These are phyloP conservation scores for Tilletia caries DNA, from an alignment of 1,284 basidiomycete genomes.

Conservation along the genomic window DNA sequence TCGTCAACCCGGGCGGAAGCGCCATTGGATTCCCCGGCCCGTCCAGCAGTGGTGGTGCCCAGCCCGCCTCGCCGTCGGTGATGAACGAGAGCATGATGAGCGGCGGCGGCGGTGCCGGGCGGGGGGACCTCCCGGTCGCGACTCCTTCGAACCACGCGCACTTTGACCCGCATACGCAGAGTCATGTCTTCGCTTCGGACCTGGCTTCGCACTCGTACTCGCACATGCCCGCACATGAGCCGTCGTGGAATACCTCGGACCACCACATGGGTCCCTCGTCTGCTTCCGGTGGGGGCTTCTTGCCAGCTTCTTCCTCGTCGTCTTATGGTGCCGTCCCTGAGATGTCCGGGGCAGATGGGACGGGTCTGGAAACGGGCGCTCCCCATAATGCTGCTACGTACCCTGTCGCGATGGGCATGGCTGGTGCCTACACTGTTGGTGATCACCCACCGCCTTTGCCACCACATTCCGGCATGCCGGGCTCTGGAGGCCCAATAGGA, in stretches of 20 bases:
- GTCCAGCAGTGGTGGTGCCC: background rate
- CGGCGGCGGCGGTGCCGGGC: background rate
- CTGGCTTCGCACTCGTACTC: background rate
- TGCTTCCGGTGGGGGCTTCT: no score
- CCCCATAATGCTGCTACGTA: no score
- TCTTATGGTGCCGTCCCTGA: no score
- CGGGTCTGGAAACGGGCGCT: no score
- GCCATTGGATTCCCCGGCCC: slow-evolving; percentile 21
- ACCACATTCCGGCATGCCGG: background rate
- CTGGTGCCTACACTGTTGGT: background rate
- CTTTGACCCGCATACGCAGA: slow-evolving; percentile 2
- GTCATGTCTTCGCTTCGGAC: background rate
- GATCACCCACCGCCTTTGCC: background rate
- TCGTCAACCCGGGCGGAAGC: slow-evolving; percentile 38
- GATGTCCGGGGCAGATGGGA: no score
- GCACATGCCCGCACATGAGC: background rate
- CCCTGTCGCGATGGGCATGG: background rate
- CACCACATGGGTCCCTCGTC: no score
- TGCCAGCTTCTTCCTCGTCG: no score
- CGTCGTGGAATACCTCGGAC: no score
- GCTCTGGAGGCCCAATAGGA: background rate
- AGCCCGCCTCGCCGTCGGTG: background rate
- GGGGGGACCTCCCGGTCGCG: background rate
- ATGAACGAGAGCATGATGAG: background rate
- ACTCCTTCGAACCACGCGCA: background rate